Conservation (phyloP, 257 asterid genomes). For the Prunella vulgaris region DNA sequence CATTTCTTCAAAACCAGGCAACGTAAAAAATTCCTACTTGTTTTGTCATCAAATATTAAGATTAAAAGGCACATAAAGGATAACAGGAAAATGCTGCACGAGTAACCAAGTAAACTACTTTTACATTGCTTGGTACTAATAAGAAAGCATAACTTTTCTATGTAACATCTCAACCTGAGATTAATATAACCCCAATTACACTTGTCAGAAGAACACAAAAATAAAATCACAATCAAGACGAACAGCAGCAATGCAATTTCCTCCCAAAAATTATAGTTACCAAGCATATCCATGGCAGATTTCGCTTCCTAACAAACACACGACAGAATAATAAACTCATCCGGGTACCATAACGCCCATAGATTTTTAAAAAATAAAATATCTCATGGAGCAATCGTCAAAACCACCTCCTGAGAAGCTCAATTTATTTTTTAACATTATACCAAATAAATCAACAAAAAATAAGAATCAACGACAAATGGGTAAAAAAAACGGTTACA, state of each 20-base stretch:
- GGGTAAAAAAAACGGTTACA: neutral
- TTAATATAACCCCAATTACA: neutral
- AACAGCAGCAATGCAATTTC: neutral
- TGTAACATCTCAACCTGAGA: neutral
- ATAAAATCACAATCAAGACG: slow-evolving; percentile 1
- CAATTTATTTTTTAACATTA: neutral
- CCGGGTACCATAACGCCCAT: neutral
- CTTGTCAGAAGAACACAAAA: neutral
- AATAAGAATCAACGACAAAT: neutral
- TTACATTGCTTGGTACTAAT: slow-evolving; percentile 2
- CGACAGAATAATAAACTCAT: neutral
- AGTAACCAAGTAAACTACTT: neutral
- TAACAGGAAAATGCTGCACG: neutral
- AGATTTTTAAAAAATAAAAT: neutral
- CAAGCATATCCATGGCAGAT: neutral
- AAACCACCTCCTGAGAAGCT: neutral
- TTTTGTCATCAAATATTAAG: neutral
- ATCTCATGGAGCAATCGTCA: neutral
- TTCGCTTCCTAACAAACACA: neutral
- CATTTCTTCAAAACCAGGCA: slow-evolving; percentile 9
- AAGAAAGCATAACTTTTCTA: slow-evolving; percentile 4
- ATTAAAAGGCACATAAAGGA: neutral
- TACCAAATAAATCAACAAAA: slow-evolving; percentile 2
- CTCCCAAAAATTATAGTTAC: neutral
- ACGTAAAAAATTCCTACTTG: neutral